Percentiles rank a stretch among this genome's conserved stretches.
Conservation (phyloP, 1,284 basidiomycete genomes). For the Coriolopsis trogii region DNA sequence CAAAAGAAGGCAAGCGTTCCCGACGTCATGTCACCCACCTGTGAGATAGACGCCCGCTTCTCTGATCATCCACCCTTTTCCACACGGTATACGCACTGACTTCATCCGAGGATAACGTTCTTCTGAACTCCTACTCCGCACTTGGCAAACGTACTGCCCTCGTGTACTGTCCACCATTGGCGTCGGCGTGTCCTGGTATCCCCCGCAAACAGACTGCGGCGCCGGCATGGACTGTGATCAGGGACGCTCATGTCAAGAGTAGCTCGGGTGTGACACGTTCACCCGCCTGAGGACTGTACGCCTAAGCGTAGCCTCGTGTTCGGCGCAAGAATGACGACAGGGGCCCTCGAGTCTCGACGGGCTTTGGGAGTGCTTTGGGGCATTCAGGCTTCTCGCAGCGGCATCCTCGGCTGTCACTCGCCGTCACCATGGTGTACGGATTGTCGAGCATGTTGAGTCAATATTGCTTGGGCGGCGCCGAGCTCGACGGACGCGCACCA, state of each 20-base stretch:
- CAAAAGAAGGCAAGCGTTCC: not conserved
- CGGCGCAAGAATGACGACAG: constrained; percentile 15
- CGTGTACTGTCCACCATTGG: too few relatives aligned
- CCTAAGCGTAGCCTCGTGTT: constrained; percentile 20
- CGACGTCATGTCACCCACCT: not conserved
- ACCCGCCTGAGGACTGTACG: not conserved
- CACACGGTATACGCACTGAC: too few relatives aligned
- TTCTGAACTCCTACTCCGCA: too few relatives aligned
- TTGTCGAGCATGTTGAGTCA: constrained; percentile 3
- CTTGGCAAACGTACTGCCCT: too few relatives aligned
- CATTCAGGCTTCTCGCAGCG: constrained; percentile 11
- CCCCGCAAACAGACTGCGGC: too few relatives aligned
- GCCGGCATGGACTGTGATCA: constrained; percentile 5
- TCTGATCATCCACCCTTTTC: too few relatives aligned
- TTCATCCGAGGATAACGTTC: too few relatives aligned
- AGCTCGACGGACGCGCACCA: not conserved
- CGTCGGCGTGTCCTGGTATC: too few relatives aligned
- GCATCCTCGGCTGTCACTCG: constrained; percentile 20
- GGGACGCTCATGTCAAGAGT: not conserved
- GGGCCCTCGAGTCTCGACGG: constrained; percentile 1
- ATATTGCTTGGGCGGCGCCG: constrained; percentile 4
- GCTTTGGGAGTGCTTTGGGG: not conserved
- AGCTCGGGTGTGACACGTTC: not conserved
- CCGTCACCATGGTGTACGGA: constrained; percentile 14
- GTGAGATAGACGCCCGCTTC: too few relatives aligned